Base-by-base conservation (phyloP, 805 yeast genomes). In the Ogataea naganishii region DNA sequence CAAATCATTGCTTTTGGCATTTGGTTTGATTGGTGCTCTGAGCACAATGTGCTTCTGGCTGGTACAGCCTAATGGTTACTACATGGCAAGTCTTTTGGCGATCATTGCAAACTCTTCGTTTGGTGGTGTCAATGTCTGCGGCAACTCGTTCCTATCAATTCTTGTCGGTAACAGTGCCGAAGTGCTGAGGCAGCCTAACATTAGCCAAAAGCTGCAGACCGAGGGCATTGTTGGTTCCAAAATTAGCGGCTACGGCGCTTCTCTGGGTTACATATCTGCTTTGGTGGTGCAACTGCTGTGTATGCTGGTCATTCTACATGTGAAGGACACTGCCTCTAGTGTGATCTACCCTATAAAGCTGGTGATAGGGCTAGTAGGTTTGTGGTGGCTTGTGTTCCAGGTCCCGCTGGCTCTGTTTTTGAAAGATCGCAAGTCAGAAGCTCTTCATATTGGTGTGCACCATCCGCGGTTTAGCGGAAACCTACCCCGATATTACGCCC, bases 51-150 rank as follows among this genome's bases (percentile, higher is more conserved):
- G 51, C 4, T 72, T 70, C 38, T 41, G 65, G 30, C 36, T 57
- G 4, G 45, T 69, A 10, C 40, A 55, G 3, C 49, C 61, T 1
- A 41, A 47, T 19, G 62, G 64, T 24, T 73, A 67, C 46, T 71
- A 72, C 33, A 36, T 62, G n/a, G 75, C 79, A 1, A 51, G 62
- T 0, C 14, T 71, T 1, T 51, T 76, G 11, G 79, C 82, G 11
- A 64, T 80, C 5, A 28, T 75, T 0, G 78, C 84, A 1, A 81
- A 79, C 43, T 62, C 79, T 11, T 69, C 80, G 14, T 81, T 72
- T 51, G 94, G 94, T 1, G 83, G 80, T 7, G 84, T 78, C 3
- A 76, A 76, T 32, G 89, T 81, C 8, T 79, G 86, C 40, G 88
- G 86, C 6, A 82, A 81, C 49, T 76, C 92, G 1, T 71, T 72